phyloP scores from a whole-genome alignment of 1,139 yeast genomes.

The Debaryomyces nepalensis region DNA sequence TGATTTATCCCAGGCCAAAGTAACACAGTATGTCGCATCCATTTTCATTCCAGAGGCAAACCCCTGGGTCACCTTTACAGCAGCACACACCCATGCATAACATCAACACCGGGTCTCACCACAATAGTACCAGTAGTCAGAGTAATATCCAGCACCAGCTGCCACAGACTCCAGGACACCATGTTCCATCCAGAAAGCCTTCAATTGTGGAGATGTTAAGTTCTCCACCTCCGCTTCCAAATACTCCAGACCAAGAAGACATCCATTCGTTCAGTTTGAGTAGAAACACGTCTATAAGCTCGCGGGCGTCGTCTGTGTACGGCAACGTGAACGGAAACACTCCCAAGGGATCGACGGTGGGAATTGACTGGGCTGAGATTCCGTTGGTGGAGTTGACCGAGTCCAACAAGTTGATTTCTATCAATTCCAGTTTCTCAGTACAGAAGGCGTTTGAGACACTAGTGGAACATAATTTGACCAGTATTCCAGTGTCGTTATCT shows the following conservation, averaged over 20 bases:
- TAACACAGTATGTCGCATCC: slow-evolving; percentile 13
- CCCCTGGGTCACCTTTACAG: slow-evolving; percentile 16
- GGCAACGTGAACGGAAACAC: slow-evolving; percentile 13
- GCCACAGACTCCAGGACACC: slow-evolving; percentile 4
- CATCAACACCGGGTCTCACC: background rate
- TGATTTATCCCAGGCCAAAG: slow-evolving; percentile 3
- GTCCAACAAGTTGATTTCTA: slow-evolving; percentile 72
- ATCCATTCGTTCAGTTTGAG: slow-evolving; percentile 47
- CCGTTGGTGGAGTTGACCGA: slow-evolving; percentile 76
- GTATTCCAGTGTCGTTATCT: slow-evolving; percentile 72
- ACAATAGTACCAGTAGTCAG: background rate
- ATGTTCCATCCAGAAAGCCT: slow-evolving; percentile 52
- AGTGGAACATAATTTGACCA: slow-evolving; percentile 72
- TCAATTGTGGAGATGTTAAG: slow-evolving; percentile 84
- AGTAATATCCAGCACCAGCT: slow-evolving; percentile 16
- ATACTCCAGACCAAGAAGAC: slow-evolving; percentile 33
- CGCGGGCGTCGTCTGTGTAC: slow-evolving; percentile 29
- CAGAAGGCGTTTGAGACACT: slow-evolving; percentile 87
- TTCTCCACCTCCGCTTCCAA: slow-evolving; percentile 77
- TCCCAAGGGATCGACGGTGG: slow-evolving; percentile 20
- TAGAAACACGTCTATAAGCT: slow-evolving; percentile 46
- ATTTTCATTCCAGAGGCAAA: slow-evolving; percentile 16
- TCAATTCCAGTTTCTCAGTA: slow-evolving; percentile 66
- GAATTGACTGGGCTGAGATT: slow-evolving; percentile 74
- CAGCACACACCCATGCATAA: slow-evolving; percentile 9